Conservation (phyloP, 1,139 yeast genomes). For the Blastobotrys capitulatus region DNA sequence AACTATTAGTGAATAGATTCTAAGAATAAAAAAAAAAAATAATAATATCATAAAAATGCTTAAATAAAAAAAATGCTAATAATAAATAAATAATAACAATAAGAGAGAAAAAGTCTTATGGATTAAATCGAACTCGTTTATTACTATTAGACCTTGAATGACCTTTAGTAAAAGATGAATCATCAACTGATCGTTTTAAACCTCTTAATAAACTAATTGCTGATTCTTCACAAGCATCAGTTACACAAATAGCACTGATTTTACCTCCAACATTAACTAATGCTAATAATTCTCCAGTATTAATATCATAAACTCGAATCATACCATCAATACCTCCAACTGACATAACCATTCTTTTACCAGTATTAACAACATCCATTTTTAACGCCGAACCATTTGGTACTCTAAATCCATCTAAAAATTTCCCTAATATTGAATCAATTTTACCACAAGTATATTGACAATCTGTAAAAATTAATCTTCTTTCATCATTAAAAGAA, state of each 20-base stretch:
- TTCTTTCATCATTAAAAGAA: constrained; percentile 9
- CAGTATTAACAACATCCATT: constrained; percentile 11
- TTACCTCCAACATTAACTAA: constrained; percentile 67
- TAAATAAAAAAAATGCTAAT: background rate
- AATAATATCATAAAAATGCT: background rate
- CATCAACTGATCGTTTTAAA: background rate
- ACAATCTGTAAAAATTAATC: constrained; percentile 26
- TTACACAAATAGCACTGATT: constrained; percentile 46
- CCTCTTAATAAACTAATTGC: background rate
- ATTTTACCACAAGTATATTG: constrained; percentile 25
- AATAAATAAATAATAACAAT: background rate
- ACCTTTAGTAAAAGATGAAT: background rate
- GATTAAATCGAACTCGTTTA: background rate
- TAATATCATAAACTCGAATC: constrained; percentile 62
- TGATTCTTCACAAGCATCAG: constrained; percentile 27
- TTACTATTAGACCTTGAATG: too few relatives aligned
- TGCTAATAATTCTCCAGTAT: constrained; percentile 49
- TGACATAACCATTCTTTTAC: constrained; percentile 28
- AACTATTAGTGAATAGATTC: background rate
- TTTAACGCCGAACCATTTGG: constrained; percentile 21
- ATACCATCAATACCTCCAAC: constrained; percentile 79
- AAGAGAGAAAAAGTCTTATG: background rate
- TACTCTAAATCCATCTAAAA: constrained; percentile 19
- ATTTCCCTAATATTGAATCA: constrained; percentile 19
- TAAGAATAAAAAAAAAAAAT: background rate